Percentiles rank a stretch among this genome's conserved stretches.
Conservation (phyloP, 164 flowering plant genomes). For the Chimonanthus salicifolius region DNA sequence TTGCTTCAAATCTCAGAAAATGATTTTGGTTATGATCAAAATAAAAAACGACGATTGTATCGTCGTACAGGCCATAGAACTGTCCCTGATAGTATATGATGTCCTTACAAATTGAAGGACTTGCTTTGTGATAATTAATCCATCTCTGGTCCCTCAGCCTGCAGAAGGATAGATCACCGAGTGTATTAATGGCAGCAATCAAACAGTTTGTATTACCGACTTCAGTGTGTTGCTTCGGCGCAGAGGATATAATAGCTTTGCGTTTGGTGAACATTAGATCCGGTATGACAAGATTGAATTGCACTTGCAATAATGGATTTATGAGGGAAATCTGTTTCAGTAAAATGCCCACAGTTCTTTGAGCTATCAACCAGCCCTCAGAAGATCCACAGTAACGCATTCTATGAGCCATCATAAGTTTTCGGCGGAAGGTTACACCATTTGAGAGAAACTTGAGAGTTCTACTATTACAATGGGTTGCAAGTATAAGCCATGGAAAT, state of each 20-base stretch:
- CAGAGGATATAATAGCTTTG: background rate
- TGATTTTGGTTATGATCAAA: background rate
- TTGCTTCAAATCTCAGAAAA: no score
- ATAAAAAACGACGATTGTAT: no score
- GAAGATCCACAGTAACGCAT: background rate
- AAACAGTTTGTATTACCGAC: background rate
- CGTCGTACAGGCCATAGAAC: no score
- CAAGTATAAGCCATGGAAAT: background rate
- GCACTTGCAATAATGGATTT: background rate
- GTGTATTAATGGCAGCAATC: background rate
- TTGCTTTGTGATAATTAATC: background rate
- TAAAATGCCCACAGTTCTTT: no score
- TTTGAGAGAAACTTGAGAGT: background rate
- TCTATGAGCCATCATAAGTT: background rate
- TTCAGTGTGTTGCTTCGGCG: background rate
- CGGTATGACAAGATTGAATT: background rate
- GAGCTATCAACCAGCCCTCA: background rate
- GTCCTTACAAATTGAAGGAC: no score
- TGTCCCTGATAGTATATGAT: no score
- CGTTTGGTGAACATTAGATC: background rate
- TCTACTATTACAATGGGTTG: background rate
- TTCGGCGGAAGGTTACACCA: background rate
- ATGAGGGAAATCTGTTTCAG: background rate
- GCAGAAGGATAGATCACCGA: background rate
- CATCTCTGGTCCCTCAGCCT: background rate